Base-by-base conservation (phyloP, 306 rosid species). In the peach (Prunus persica) region DNA sequence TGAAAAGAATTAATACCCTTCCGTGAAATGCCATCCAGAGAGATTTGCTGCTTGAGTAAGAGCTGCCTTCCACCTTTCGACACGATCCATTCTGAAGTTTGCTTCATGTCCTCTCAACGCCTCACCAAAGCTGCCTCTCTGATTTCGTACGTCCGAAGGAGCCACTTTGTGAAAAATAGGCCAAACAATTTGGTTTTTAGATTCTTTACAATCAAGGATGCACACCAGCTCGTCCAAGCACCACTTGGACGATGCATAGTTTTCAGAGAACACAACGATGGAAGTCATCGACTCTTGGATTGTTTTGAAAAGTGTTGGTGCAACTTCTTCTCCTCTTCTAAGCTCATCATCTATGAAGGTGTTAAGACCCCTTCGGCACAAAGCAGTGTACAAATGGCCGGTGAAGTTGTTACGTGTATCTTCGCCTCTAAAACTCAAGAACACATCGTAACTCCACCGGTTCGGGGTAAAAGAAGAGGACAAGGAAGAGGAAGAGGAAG, bases 341-440 rank as follows among this genome's bases (percentile, higher is more conserved):
- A 65, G 49, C 20, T 65, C 69, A 38, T 65, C 50, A 19, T 65
- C 69, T 38, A 65, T 65, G 69, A 65, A 65, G 51, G 69, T 38
- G 16, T 65, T 46, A 65, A 65, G 51, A n/a, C 69, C 69, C 51
- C 69, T 65, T 47, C 34, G 51, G 69, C 69, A 65, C 49, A 65
- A 38, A 65, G 50, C 49, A 38, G 49, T 19, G 20, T 65, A 38
- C 50, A 65, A 38, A 19, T 65, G 69, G 27, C 69, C 51, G n/a
- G 69, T 65, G 41, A 38, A 38, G 43, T 38, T 38, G 43, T 38
- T 1, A 1, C 43, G 43, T 7, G 43, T 38, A 38, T 38, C 69
- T 65, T 65, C 69, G 2, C 69, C 70, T 65, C 70, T 18, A 65
- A 66, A 66, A 66, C 71, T 66, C 71, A 66, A 66, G 71, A 66